A percentile compares a stretch with the other conserved stretches of the same genome.
Evolutionary conservation across 495 filamentous ascomycete genomes (phyloP).

Genomic region (Penicillium taxi): DNA sequence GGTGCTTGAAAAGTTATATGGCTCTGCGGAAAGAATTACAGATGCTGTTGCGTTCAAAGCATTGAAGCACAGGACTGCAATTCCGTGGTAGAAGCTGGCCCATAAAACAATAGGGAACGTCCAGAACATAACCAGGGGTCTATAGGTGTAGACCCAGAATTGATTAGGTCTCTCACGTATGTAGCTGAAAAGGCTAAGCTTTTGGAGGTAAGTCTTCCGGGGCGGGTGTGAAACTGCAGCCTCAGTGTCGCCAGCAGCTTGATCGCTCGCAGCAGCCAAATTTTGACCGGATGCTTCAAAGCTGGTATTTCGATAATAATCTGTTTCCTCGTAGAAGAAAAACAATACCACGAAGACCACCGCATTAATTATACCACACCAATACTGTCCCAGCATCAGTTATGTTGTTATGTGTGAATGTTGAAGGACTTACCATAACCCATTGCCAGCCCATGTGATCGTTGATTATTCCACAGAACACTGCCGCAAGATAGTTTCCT

Average conservation of each 20-base stretch:
- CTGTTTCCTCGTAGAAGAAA: conserved; percentile 51
- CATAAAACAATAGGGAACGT: conserved; percentile 10
- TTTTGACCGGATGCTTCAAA: no score
- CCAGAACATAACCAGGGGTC: conserved; percentile 4
- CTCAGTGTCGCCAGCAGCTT: neutral
- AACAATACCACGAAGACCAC: conserved; percentile 34
- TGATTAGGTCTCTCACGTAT: neutral
- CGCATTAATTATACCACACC: conserved; percentile 43
- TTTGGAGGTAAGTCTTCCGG: neutral
- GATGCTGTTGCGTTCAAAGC: conserved; percentile 5
- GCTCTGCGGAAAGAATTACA: conserved; percentile 7
- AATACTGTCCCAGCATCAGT: no score
- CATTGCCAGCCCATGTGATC: conserved; percentile 40
- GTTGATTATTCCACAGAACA: conserved; percentile 45
- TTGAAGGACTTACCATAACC: no score
- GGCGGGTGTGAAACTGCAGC: no score
- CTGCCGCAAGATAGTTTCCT: conserved; percentile 43
- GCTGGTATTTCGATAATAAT: conserved; percentile 6
- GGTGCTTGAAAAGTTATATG: conserved; percentile 10
- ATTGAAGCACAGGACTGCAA: conserved; percentile 6
- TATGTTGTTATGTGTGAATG: no score
- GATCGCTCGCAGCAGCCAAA: neutral
- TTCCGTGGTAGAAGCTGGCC: conserved; percentile 10
- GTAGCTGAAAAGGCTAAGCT: neutral
- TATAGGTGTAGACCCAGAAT: conserved; percentile 1